These are phyloP conservation scores for Ampelomyces quisqualis DNA, from an alignment of 2,329 filamentous ascomycete genomes.

Conservation along the genomic window DNA sequence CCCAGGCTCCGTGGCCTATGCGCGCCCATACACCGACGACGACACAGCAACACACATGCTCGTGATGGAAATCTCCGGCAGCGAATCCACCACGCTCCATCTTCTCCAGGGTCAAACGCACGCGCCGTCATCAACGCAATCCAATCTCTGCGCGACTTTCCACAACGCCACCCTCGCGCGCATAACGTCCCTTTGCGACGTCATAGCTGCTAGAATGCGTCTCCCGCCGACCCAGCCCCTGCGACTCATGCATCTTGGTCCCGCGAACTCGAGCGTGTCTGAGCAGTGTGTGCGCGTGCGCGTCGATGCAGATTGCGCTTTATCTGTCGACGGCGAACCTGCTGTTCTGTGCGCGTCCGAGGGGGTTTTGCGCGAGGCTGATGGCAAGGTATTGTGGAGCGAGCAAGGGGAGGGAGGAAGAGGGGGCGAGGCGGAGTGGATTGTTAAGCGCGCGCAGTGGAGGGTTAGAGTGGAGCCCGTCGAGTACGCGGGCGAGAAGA, in stretches of 20 bases:
- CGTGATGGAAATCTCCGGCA: slow-evolving; percentile 67
- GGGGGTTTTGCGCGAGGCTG: too few species aligned
- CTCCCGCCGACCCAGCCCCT: slow-evolving; percentile 61
- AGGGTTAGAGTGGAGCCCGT: slow-evolving; percentile 58
- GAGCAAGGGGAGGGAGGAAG: too few species aligned
- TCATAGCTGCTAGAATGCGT: slow-evolving; percentile 78
- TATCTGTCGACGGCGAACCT: slow-evolving; percentile 26
- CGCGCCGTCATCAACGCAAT: slow-evolving; percentile 30
- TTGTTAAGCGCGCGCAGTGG: slow-evolving; percentile 45
- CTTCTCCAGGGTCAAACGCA: slow-evolving; percentile 9
- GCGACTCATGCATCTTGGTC: slow-evolving; percentile 68
- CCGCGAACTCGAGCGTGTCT: slow-evolving; percentile 68
- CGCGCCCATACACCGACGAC: slow-evolving; percentile 82
- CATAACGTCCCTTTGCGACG: slow-evolving; percentile 72
- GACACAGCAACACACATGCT: slow-evolving; percentile 62
- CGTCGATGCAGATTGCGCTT: slow-evolving; percentile 21
- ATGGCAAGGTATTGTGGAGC: too few species aligned
- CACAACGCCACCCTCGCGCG: slow-evolving; percentile 68
- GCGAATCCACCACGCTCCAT: slow-evolving; percentile 47
- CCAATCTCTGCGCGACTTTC: slow-evolving; percentile 65
- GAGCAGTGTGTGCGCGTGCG: slow-evolving; percentile 63
- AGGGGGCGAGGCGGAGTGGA: slow-evolving; percentile 33
- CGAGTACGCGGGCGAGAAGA: slow-evolving; percentile 44
- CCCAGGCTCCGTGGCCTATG: slow-evolving; percentile 70
- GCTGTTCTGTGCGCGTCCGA: too few species aligned